Base-by-base conservation (phyloP, 2,329 filamentous ascomycete genomes). In the Tolypocladium album region DNA sequence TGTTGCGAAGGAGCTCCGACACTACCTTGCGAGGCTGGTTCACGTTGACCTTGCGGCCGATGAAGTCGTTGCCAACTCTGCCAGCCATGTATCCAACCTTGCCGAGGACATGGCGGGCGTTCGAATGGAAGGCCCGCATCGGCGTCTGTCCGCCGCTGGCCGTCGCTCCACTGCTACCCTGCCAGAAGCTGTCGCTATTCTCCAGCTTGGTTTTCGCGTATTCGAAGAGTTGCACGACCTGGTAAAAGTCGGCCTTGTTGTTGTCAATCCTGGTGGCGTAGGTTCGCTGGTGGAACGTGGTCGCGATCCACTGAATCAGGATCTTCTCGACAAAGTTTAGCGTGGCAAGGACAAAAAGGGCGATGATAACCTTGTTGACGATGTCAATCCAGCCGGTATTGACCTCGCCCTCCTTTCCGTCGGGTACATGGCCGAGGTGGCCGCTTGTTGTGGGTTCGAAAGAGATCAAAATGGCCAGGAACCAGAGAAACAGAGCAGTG, bases 281-380 rank as follows among this genome's bases (percentile, higher is more conserved):
- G 0, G 93, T 97, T 53, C 93, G 84, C 61, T 90, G 79, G 71
- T 97, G 93, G 74, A 97, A 97, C 63, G 88, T 92, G 61, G 92
- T 92, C 39, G 93, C 92, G 66, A 97, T 96, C 75, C 96, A 87
- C 70, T 97, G 92, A 59, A 97, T 96, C 65, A 96, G 83, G 62
- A 97, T 89, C 78, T 97, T 97, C 73, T 97, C 92, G 58, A 88
- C 79, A 62, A 94, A 88, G 73, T 97, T 97, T 63, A 97, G 78
- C 3, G 86, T 79, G 0, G 86, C 83, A 62, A 90, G 83, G 17
- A 95, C 88, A 66, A 97, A 92, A n/a, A 95, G 70, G 2, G 89
- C 82, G 22, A 96, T 85, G 62, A 97, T 87, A 67, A 97, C 83
- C 71, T 95, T 96, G 79, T 95, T 89, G 65, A 92, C 83, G 17